Evolutionary conservation across 495 filamentous ascomycete genomes (phyloP), one percentile per base, ranked within the genome.

Genomic region (Talaromyces stipitatus): DNA sequence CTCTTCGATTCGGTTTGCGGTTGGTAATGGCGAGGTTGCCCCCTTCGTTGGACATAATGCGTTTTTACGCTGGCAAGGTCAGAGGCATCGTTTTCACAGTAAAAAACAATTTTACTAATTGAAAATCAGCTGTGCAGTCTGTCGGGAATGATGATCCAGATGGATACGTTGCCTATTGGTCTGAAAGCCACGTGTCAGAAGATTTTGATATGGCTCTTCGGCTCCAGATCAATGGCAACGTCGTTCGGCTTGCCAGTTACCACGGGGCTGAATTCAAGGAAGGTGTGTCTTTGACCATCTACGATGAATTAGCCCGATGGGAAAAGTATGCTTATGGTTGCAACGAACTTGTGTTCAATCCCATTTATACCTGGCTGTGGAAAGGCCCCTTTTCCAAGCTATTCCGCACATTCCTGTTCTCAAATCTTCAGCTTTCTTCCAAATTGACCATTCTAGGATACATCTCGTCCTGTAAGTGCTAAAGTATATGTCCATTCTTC

Each of bases 401-500:
- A 20, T 92, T 92, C 79, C 79, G 79, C 46, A 73, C 64, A 38
- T 92, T 91, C 72, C 66, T 91, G 36, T 78, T 77, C 67, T 86
- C 83, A 64, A 83, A 82, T 69, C 90, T 91, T 62, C 86, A 84
- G 4, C 77, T 92, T 60, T 86, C 87, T 9, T 87, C 83, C 58
- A 92, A 92, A 71, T 71, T 91, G 63, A 90, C 88, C 30, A 86
- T 91, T 61, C 72, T 91, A 61, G 87, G 86, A 0, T 92, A 92
- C 65, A 89, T 91, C 59, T 88, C 86, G 14, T 90, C 88, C 18
- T 92, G n/a, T n/a, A n/a, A n/a, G n/a, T n/a, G n/a, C n/a, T n/a
- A n/a, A n/a, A n/a, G n/a, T n/a, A n/a, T n/a, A n/a, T n/a, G n/a
- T n/a, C n/a, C n/a, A n/a, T n/a, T n/a, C n/a, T n/a, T n/a, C n/a